phyloP scores from a whole-genome alignment of 352 stramenopile genomes.

The Ophiocytium majus region DNA sequence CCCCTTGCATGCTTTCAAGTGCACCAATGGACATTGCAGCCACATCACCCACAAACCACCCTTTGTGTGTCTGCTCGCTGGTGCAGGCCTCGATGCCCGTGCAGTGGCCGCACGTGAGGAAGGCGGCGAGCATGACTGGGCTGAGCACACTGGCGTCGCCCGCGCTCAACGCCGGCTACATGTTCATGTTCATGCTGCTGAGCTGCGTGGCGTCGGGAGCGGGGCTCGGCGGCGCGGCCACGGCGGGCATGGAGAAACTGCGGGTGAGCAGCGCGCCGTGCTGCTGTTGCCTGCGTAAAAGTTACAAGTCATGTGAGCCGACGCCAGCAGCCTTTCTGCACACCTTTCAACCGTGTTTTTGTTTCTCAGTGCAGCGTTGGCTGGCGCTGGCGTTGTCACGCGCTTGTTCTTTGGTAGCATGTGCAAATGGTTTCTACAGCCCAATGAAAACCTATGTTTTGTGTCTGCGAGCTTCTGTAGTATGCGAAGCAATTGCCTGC shows the following conservation, averaged over 20 bases:
- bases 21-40: too few relatives aligned
- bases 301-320: neutral
- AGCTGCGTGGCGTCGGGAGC: conserved; percentile 25
- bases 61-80: too few relatives aligned
- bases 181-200: conserved; percentile 39
- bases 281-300: neutral
- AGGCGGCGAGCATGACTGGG: conserved; percentile 39
- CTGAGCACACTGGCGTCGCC: conserved; percentile 33
- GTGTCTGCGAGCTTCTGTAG: too few relatives aligned
- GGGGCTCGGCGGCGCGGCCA: neutral
- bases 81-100: too few relatives aligned
- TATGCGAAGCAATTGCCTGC: too few relatives aligned
- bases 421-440: neutral
- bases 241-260: neutral
- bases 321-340: neutral
- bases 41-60: too few relatives aligned
- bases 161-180: conserved; percentile 43
- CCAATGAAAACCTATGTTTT: too few relatives aligned
- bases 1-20: too few relatives aligned
- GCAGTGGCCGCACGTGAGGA: conserved; percentile 18
- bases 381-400: neutral
- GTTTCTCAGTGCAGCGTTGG: neutral
- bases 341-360: neutral
- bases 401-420: neutral
- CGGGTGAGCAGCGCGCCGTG: neutral